These are phyloP conservation scores for Chaetomidium leptoderma DNA, from an alignment of 495 filamentous ascomycete species.

Conservation along the genomic window DNA sequence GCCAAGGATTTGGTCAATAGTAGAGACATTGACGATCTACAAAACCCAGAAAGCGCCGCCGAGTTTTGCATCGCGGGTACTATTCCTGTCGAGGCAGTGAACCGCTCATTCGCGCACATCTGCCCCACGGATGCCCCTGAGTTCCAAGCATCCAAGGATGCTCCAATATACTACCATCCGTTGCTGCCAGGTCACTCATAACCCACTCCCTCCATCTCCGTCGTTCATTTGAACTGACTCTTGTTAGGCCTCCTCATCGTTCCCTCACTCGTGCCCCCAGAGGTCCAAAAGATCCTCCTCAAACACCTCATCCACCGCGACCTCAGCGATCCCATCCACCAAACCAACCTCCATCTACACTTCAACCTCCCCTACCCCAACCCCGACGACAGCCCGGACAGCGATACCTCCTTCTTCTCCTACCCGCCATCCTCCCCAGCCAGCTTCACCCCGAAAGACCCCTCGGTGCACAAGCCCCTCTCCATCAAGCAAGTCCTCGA, in stretches of 20 bases:
- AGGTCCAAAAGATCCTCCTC: slow-evolving; percentile 64
- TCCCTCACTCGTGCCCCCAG: slow-evolving; percentile 64
- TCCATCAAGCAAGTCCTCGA: slow-evolving; percentile 60
- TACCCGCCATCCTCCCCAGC: slow-evolving; percentile 32
- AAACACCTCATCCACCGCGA: slow-evolving; percentile 71
- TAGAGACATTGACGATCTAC: slow-evolving; percentile 43
- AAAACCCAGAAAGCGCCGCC: slow-evolving; percentile 25
- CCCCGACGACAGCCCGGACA: neutral
- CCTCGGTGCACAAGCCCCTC: slow-evolving; percentile 63
- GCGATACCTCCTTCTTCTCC: slow-evolving; percentile 44
- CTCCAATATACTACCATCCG: slow-evolving; percentile 36
- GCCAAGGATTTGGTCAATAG: slow-evolving; percentile 35
- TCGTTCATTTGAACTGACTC: neutral
- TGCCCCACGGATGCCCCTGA: slow-evolving; percentile 16
- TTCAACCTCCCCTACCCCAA: slow-evolving; percentile 68
- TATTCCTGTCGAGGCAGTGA: slow-evolving; percentile 36
- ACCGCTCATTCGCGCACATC: slow-evolving; percentile 37
- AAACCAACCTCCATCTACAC: slow-evolving; percentile 84
- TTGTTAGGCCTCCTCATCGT: slow-evolving; percentile 67
- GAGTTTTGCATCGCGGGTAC: slow-evolving; percentile 35
- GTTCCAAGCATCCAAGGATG: slow-evolving; percentile 26
- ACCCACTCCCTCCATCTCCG: neutral
- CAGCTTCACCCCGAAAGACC: slow-evolving; percentile 62
- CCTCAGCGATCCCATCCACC: slow-evolving; percentile 65
- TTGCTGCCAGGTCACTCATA: slow-evolving; percentile 37